These are phyloP conservation scores for Thozetella sp. DNA, from an alignment of 495 filamentous ascomycete species.

Conservation along the genomic window DNA sequence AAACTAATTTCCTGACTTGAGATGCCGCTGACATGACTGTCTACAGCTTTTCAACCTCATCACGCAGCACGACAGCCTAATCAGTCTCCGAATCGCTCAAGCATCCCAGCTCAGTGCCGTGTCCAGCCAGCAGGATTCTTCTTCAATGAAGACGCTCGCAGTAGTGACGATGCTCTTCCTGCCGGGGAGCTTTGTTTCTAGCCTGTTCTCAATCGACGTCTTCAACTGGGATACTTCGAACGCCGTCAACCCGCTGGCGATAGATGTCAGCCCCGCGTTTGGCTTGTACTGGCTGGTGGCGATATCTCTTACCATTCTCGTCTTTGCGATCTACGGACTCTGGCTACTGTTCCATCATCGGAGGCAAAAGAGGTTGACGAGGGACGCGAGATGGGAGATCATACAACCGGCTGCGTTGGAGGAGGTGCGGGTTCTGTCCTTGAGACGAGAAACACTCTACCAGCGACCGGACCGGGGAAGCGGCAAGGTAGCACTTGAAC, in stretches of 20 bases:
- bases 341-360: background rate
- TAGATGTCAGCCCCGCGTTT: background rate
- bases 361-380: background rate
- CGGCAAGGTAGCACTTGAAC: no score
- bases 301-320: background rate
- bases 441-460: background rate
- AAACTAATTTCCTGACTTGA: background rate
- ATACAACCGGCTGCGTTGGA: background rate
- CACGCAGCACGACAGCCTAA: conserved; percentile 30
- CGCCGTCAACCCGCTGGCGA: background rate
- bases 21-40: background rate
- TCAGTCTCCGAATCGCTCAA: conserved; percentile 24
- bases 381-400: background rate
- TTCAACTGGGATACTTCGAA: conserved; percentile 19
- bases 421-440: background rate
- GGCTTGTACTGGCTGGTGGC: background rate
- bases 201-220: conserved; percentile 26
- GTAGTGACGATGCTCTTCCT: conserved; percentile 56
- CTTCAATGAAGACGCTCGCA: conserved; percentile 55
- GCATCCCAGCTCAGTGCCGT: conserved; percentile 35
- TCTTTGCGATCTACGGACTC: background rate
- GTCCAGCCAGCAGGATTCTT: conserved; percentile 43
- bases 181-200: conserved; percentile 49
- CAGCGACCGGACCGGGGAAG: no score
- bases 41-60: conserved; percentile 24